Percentiles rank a stretch among this genome's conserved stretches.
Conservation (phyloP, 2,329 filamentous ascomycete genomes). For the Chrysoporthe deuterocubensis region DNA sequence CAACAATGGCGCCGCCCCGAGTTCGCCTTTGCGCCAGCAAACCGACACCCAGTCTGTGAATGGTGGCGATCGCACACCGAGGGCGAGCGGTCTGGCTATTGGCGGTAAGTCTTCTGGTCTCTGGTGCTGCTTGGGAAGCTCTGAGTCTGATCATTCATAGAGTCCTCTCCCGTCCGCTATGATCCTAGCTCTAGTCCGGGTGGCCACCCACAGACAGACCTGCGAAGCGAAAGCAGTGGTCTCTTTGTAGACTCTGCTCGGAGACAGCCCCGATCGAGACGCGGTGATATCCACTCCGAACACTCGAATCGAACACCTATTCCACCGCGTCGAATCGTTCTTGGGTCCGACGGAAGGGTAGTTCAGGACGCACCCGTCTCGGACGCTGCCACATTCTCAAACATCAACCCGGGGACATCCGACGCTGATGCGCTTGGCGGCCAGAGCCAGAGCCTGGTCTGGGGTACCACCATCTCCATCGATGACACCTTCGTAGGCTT, state of each 20-base stretch:
- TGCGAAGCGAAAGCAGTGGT: constrained; percentile 82
- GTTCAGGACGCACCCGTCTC: constrained; percentile 59
- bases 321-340: constrained; percentile 57
- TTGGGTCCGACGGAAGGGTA: constrained; percentile 63
- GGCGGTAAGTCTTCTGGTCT: constrained; percentile 59
- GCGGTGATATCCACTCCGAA: constrained; percentile 88
- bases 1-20: constrained; percentile 47
- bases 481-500: constrained; percentile 85
- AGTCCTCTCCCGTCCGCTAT: constrained; percentile 91
- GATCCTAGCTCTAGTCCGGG: constrained; percentile 83
- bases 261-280: constrained; percentile 52
- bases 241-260: constrained; percentile 73
- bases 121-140: neutral
- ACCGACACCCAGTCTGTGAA: constrained; percentile 59
- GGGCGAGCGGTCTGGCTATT: constrained; percentile 63
- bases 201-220: constrained; percentile 71
- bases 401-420: constrained; percentile 80
- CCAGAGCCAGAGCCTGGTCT: constrained; percentile 80
- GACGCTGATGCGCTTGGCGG: constrained; percentile 89
- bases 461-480: constrained; percentile 97
- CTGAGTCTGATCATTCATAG: constrained; percentile 48
- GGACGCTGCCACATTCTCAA: constrained; percentile 64
- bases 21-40: constrained; percentile 64
- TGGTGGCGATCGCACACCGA: constrained; percentile 70
- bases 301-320: constrained; percentile 61